Percentiles rank a stretch among this genome's conserved stretches.
Evolutionary conservation across 306 rosid species (phyloP).

Genomic region (Cucumis melo): DNA sequence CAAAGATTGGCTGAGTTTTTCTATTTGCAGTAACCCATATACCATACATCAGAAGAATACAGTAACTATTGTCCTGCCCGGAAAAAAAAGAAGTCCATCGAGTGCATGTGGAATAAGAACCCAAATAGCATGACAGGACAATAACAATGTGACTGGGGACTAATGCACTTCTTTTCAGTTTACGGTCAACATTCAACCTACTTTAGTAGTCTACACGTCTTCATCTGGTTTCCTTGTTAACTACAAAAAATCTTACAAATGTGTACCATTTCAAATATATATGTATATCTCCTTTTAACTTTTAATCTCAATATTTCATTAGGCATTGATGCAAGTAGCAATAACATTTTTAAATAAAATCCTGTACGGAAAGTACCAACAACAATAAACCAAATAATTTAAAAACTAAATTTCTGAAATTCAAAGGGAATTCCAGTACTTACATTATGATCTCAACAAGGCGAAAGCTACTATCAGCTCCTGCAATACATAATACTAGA

Average conservation of each 20-base stretch:
- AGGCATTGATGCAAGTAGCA: background rate
- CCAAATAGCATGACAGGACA: background rate
- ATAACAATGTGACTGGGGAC: background rate
- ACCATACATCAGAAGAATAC: background rate
- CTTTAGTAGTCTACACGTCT: background rate
- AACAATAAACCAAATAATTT: background rate
- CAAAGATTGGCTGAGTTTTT: background rate
- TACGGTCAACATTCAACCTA: background rate
- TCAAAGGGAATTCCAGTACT: slow-evolving; percentile 24
- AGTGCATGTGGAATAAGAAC: background rate
- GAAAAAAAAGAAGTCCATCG: background rate
- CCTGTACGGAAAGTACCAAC: background rate
- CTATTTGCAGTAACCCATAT: background rate
- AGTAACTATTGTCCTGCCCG: background rate
- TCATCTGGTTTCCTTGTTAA: background rate
- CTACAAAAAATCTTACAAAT: background rate
- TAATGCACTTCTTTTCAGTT: background rate
- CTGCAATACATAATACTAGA: slow-evolving; percentile 85
- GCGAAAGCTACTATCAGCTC: slow-evolving; percentile 96
- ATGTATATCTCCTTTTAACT: background rate
- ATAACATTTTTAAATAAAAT: background rate
- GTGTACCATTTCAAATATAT: background rate
- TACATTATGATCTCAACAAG: slow-evolving; percentile 63
- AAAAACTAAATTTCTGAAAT: background rate
- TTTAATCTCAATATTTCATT: background rate